Evolutionary conservation across 2,329 filamentous ascomycete genomes (phyloP), one percentile per base, ranked within the genome.

Genomic region (Esteya vermicola): DNA sequence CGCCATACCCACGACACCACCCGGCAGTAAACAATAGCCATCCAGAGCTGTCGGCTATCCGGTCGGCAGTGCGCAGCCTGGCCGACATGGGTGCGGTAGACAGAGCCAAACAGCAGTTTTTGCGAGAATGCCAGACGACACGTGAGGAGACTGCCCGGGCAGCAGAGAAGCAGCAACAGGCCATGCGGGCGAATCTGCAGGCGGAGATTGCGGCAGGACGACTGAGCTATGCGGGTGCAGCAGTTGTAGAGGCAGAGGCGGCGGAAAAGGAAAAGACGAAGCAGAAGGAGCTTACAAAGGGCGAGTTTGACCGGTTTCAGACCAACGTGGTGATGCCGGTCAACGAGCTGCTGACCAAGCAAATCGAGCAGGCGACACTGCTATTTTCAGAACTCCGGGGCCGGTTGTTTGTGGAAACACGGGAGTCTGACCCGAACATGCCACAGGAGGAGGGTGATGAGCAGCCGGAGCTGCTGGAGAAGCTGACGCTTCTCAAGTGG

Each of bases 11-110:
- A 2, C 79, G 89, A 8, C 89, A 96, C 53, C 82, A 96, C 51
- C 91, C 91, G 9, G 91, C 91, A 1, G 84, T 96, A 14, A 95
- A 93, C 57, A 98, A 96, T 53, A 93, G 76, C 50, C 91, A 98
- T 53, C 91, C 91, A 0, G 81, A 93, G 47, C 70, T 98, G n/a
- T 72, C 80, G 0, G 70, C 76, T 2, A 88, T 84, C 35, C 78
- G 91, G 37, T 76, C 69, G 4, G 71, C 77, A 0, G 81, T 95
- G 18, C 75, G 86, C 13, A 68, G 70, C 2, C 62, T 94, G 31
- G 81, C 78, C 39, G 78, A 91, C 49, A 62, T 94, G 37, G 67
- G 70, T 14, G 83, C 91, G 51, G 63, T 89, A 6, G 72, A 79
- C 42, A 68, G 65, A 1, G 79, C 78, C 1, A 84, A 86, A 52